Base-by-base conservation (phyloP, 225 moss, liverwort and hornwort genomes). In the Takakia lepidozioides region DNA sequence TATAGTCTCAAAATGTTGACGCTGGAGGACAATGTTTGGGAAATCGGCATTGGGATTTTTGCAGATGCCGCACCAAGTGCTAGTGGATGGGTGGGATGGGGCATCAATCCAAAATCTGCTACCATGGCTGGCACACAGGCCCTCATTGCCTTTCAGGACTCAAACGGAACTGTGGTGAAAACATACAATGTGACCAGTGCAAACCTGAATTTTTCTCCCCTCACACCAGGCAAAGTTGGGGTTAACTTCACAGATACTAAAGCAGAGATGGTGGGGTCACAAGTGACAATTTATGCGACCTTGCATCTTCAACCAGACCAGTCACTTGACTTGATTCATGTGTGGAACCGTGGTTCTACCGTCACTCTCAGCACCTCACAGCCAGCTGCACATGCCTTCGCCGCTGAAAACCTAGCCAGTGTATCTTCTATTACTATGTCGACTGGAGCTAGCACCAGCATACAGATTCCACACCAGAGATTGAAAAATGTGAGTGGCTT, bases 31-130 rank as follows among this genome's bases (percentile, higher is more conserved):
- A 4, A 4, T 19, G 18, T 46, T 18, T 46, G 19, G 46, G 10
- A 46, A 24, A 9, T 46, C 10, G 16, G 13, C 41, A 8, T 4
- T 46, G 9, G 20, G 19, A n/a, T 25, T 16, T 15, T 4, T 51
- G 43, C 66, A 79, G 79, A 53, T 8, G 58, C 69, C 43, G 66
- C 73, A 17, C 60, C 71, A 4, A 62, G 42, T 17, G 11, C 54
- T 1, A 17, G 4, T 26, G 87, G 87, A 1, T 92, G 91, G 91
- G 81, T 82, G 2, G 87, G 87, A 0, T 92, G 91, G 91, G 91
- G 84, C 21, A 52, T 87, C 16, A 87, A 84, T 39, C 84, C 87
- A 2, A 41, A 60, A 0, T 2, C 17, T 0, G 0, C 28, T 0
- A 5, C 23, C 0, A 92, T 92, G 91, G 28, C 2, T 2, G 91